Evolutionary conservation across 768 basidiomycete genomes (phyloP), one percentile per base, ranked within the genome.

Genomic region (Jaapia argillacea): DNA sequence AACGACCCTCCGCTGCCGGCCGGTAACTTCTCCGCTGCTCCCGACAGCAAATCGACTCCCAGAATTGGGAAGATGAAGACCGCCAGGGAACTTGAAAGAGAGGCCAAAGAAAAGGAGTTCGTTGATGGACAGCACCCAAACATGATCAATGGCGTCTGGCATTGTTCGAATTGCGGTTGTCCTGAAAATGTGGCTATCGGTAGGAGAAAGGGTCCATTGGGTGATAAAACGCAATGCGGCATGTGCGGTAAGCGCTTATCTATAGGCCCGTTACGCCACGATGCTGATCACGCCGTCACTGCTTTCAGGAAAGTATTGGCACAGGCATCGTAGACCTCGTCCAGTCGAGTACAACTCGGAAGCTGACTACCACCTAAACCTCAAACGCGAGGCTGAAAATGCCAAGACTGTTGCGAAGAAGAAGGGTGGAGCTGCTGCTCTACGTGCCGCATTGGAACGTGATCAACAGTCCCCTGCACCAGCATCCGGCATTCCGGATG

Each of bases 121-220:
- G 80, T 79, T 31, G 82, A 89, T 53, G 83, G 85, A 5, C 85
- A 87, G 55, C 86, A 86, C 54, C 71, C 81, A 28, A 86, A 89
- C 57, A 70, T 76, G 52, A 83, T 91, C 56, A 68, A 91, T 51
- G 89, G 87, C 1, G 71, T 86, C 3, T 96, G 92, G 92, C 88
- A 91, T 63, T 97, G 92, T 57, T 90, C 88, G 16, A 94, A 91
- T 55, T 96, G 89, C 53, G 92, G 92, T 4, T 86, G 86, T 57
- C 92, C 92, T 0, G 90, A 89, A 56, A 77, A 66, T 52, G 80
- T 94, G 45, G 87, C 89, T 2, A 67, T 90, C 35, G 91, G 91
- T 2, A 67, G 88, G 48, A 71, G 90, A 51, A 93, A 93, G 54
- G 91, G 93, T 1, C 91, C 89, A 1, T 66, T 90, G 38, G 92